phyloP scores from a whole-genome alignment of 2,329 filamentous ascomycete genomes.

The Davidsoniella virescens region DNA sequence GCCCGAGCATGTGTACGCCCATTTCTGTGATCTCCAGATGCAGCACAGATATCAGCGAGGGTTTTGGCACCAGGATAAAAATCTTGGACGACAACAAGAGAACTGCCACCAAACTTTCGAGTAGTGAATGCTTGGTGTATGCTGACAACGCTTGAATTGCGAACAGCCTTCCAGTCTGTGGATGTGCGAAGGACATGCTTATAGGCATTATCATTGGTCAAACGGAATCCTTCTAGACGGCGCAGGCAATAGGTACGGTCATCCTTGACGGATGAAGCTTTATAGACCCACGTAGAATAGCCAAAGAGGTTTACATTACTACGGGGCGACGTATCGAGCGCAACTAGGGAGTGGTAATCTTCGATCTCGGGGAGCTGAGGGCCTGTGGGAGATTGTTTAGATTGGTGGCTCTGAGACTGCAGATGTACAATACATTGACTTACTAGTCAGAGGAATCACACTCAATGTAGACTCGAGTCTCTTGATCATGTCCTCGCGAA shows the following conservation, averaged over 20 bases:
- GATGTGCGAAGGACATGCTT: slow-evolving; percentile 75
- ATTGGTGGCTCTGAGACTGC: neutral
- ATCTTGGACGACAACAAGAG: slow-evolving; percentile 82
- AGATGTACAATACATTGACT: neutral
- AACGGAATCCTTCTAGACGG: slow-evolving; percentile 47
- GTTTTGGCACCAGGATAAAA: slow-evolving; percentile 88
- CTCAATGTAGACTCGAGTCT: slow-evolving; percentile 76
- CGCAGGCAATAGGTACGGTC: slow-evolving; percentile 78
- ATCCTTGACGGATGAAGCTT: slow-evolving; percentile 76
- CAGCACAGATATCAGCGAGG: slow-evolving; percentile 65
- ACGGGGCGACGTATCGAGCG: slow-evolving; percentile 65
- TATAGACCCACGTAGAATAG: slow-evolving; percentile 88
- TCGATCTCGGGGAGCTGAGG: slow-evolving; percentile 64
- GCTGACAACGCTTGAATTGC: slow-evolving; percentile 66
- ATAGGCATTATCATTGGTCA: slow-evolving; percentile 66
- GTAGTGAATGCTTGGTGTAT: slow-evolving; percentile 90
- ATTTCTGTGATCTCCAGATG: slow-evolving; percentile 16
- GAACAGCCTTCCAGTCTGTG: slow-evolving; percentile 76
- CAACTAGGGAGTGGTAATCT: slow-evolving; percentile 82
- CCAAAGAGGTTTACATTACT: slow-evolving; percentile 65
- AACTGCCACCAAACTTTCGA: slow-evolving; percentile 75
- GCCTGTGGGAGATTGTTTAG: slow-evolving; percentile 16
- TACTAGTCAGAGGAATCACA: slow-evolving; percentile 52
- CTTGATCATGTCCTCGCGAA: slow-evolving; percentile 77
- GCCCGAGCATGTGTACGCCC: slow-evolving; percentile 20